These are phyloP conservation scores for Adiantum capillusveneris DNA, from an alignment of 75 land plant species.

Conservation along the genomic window DNA sequence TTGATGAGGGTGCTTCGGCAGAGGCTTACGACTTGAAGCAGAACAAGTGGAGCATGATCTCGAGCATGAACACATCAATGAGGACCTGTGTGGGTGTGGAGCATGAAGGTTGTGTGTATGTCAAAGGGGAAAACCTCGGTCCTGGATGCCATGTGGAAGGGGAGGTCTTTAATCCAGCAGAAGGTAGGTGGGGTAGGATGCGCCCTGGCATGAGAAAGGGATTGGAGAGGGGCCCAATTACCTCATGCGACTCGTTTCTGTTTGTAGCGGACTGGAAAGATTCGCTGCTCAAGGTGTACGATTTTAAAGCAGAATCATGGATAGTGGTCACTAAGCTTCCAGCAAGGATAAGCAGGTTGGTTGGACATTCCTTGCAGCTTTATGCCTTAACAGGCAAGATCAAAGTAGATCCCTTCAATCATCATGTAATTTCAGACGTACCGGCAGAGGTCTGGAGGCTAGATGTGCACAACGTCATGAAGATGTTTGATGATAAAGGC, in stretches of 20 bases:
- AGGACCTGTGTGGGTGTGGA: constrained; percentile 17
- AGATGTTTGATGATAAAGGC: too few relatives aligned
- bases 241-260: constrained; percentile 7
- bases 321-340: constrained; percentile 10
- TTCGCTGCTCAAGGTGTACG: constrained; percentile 18
- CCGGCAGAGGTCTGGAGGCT: constrained; percentile 25
- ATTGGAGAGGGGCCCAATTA: constrained; percentile 18
- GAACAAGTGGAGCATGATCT: constrained; percentile 10
- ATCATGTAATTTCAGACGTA: constrained; percentile 19
- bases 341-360: constrained; percentile 16
- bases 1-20: constrained; percentile 19
- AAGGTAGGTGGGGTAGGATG: constrained; percentile 10
- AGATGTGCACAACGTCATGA: neutral
- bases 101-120: constrained; percentile 14
- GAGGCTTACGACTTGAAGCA: constrained; percentile 10
- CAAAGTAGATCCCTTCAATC: constrained; percentile 19
- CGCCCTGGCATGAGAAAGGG: constrained; percentile 12
- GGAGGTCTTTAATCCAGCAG: constrained; percentile 16
- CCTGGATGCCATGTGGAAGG: constrained; percentile 14
- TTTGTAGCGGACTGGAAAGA: constrained; percentile 28
- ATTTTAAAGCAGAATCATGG: constrained; percentile 9
- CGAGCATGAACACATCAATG: constrained; percentile 21
- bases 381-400: constrained; percentile 21
- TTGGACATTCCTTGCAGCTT: constrained; percentile 6
- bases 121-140: constrained; percentile 19